Evolutionary conservation across 2,329 filamentous ascomycete species (phyloP).

Genomic region (Neonectria coccinea): DNA sequence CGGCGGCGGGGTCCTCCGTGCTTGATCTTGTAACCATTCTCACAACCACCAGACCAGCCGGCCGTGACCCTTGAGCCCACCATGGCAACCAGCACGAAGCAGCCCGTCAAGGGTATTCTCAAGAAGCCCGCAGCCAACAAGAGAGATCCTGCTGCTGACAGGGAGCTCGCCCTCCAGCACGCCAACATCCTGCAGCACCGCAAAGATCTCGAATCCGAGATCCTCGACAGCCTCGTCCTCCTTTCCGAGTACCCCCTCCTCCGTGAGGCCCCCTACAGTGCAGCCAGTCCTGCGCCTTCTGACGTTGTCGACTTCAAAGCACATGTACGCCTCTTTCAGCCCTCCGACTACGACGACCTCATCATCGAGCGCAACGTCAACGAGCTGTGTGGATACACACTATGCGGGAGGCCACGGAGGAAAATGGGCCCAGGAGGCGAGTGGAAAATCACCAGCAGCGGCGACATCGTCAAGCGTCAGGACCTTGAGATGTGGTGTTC

Average conservation of each 20-base stretch:
- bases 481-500: conserved; percentile 91
- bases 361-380: conserved; percentile 90
- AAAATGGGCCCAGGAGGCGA: conserved; percentile 68
- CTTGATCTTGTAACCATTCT: conserved; percentile 4
- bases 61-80: neutral
- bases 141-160: conserved; percentile 51
- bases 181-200: conserved; percentile 84
- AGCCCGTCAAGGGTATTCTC: conserved; percentile 67
- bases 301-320: conserved; percentile 75
- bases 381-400: conserved; percentile 82
- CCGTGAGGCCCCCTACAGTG: conserved; percentile 47
- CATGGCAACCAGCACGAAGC: conserved; percentile 48
- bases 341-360: conserved; percentile 88
- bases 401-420: conserved; percentile 77
- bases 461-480: conserved; percentile 75
- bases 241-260: conserved; percentile 71
- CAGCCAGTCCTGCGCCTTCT: conserved; percentile 63
- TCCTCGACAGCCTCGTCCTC: conserved; percentile 77
- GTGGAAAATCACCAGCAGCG: conserved; percentile 73
- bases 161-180: conserved; percentile 81
- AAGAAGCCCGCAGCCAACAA: conserved; percentile 60
- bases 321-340: conserved; percentile 80
- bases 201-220: conserved; percentile 80
- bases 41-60: conserved; percentile 5
- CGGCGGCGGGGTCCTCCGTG: conserved; percentile 28